These are phyloP conservation scores for Euphorbia tirucalli DNA, from an alignment of 345 rosid genomes.

Conservation along the genomic window DNA sequence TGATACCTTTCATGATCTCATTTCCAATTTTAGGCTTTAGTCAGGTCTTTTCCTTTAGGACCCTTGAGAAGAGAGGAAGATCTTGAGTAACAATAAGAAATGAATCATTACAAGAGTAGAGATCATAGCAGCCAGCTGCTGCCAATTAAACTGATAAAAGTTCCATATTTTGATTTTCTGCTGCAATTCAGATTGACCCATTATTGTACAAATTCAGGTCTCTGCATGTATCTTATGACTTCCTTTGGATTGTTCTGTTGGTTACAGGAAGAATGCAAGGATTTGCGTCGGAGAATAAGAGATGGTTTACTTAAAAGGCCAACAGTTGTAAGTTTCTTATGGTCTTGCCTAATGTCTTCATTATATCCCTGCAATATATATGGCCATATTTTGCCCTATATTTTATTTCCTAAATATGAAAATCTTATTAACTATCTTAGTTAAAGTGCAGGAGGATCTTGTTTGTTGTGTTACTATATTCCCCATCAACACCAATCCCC, in stretches of 20 bases:
- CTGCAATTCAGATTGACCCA: not conserved
- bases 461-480: not conserved
- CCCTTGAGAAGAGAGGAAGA: not conserved
- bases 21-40: not conserved
- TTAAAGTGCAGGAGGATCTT: not conserved
- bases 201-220: not conserved
- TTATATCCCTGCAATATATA: not conserved
- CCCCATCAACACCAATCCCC: too few species aligned
- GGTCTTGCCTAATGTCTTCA: not conserved
- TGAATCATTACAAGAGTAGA: not conserved
- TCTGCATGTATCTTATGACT: slow-evolving; percentile 3
- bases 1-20: not conserved
- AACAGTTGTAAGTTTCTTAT: slow-evolving; percentile 54
- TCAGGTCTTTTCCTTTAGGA: not conserved
- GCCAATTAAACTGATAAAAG: not conserved
- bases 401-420: not conserved
- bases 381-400: slow-evolving; percentile 2
- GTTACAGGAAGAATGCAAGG: slow-evolving; percentile 83
- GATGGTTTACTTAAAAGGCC: slow-evolving; percentile 56
- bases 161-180: not conserved
- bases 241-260: slow-evolving; percentile 23
- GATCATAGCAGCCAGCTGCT: not conserved
- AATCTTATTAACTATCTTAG: not conserved
- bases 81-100: slow-evolving; percentile 4
- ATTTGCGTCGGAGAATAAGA: slow-evolving; percentile 53